phyloP scores from a whole-genome alignment of 441 rosid genomes.

The Pelargonium myrrhifolium region DNA sequence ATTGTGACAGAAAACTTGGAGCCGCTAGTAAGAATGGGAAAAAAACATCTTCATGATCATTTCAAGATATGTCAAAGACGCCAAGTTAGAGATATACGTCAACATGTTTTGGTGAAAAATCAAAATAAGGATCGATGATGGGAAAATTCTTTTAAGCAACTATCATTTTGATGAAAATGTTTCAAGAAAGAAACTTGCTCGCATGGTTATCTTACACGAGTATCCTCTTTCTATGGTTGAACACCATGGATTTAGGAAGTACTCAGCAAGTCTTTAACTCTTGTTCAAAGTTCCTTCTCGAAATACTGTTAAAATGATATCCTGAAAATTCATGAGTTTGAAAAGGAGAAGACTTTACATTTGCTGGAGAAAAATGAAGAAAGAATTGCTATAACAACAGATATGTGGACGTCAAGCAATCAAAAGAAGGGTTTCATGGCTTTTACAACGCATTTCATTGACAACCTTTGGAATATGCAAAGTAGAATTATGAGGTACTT shows the following conservation, averaged over 20 bases:
- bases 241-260: neutral
- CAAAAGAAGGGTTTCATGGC: conserved; percentile 14
- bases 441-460: neutral
- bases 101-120: too few relatives aligned
- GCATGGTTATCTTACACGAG: conserved; percentile 4
- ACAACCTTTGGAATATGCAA: neutral
- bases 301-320: conserved; percentile 10
- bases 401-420: conserved; percentile 10
- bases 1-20: neutral
- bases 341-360: neutral
- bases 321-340: neutral
- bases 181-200: neutral
- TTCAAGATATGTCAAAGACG: neutral
- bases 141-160: too few relatives aligned
- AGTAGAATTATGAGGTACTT: conserved; percentile 3
- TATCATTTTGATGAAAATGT: too few relatives aligned
- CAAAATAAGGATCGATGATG: too few relatives aligned
- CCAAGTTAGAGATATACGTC: too few relatives aligned
- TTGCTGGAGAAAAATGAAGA: neutral
- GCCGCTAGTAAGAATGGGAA: neutral
- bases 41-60: neutral
- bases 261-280: neutral
- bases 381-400: conserved; percentile 3
- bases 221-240: neutral
- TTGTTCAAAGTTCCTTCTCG: neutral